Evolutionary conservation across 2,329 filamentous ascomycete species (phyloP), one percentile per base, ranked within the genome.

Genomic region (Aspergillus versicolor): DNA sequence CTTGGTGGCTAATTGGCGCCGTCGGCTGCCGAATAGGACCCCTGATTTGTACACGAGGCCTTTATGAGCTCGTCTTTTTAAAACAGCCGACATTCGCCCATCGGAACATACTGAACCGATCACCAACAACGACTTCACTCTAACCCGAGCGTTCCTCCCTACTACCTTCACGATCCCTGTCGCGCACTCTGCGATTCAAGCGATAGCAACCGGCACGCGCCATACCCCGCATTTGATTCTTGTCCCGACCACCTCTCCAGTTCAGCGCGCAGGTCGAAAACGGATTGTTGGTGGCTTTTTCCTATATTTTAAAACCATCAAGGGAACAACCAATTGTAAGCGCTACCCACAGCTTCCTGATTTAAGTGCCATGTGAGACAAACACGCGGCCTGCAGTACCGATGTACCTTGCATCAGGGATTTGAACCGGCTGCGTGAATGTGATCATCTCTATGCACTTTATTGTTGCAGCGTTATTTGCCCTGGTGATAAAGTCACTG

Each of bases 221-320:
- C 48, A 53, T 62, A 62, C 60, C 60, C 60, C 58, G 60, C 60
- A 61, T 60, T 54, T 47, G 46, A 56, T 50, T 48, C 45, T 46
- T 40, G 50, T 58, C 48, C 41, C 45, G 44, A 53, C 45, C 52
- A 53, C 41, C 52, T 40, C 22, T 52, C 38, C 32, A 46, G 38
- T 41, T 49, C 49, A 56, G 24, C 46, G 50, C 41, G 41, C 57
- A 40, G 32, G 22, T 54, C 27, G 37, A 56, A 48, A 52, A 53
- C 51, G 47, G 42, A 38, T 58, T 21, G 46, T 50, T 57, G 40
- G 21, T 22, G 47, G 32, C 46, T 40, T 21, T 15, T 21, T 38
- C 13, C 9, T 34, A 54, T 41, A 43, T 27, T 17, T 43, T 46
- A 24, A 52, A 34, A 11, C 40, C 21, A 43, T 37, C 44, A 17